A percentile compares a stretch with the other conserved stretches of the same genome.
phyloP scores from a whole-genome alignment of 140 eudicot species.

The Erigeron philadelphicus region DNA sequence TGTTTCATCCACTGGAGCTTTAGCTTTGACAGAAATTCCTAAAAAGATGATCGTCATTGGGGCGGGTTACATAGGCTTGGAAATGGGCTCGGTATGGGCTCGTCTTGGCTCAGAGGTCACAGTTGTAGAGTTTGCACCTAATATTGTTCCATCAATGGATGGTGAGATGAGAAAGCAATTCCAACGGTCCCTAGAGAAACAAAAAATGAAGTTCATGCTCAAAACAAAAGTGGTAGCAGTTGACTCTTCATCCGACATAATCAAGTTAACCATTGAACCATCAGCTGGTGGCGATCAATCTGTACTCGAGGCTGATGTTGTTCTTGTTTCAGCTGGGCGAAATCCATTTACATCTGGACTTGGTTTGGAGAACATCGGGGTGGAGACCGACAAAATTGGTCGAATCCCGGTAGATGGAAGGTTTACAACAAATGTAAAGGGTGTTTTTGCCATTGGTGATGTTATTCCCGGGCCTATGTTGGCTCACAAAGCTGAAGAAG shows the following conservation, averaged over 20 bases:
- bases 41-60: constrained; percentile 74
- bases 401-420: constrained; percentile 54
- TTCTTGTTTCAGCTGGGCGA: constrained; percentile 82
- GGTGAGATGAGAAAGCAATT: constrained; percentile 81
- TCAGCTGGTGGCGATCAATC: constrained; percentile 78
- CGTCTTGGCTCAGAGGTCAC: constrained; percentile 91
- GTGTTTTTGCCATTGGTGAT: constrained; percentile 81
- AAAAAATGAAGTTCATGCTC: constrained; percentile 76
- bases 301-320: constrained; percentile 71
- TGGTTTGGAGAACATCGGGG: constrained; percentile 62
- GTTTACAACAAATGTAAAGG: constrained; percentile 56
- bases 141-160: constrained; percentile 84
- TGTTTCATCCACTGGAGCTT: constrained; percentile 87
- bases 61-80: constrained; percentile 86
- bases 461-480: constrained; percentile 89
- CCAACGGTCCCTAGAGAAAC: constrained; percentile 77
- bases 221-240: constrained; percentile 74
- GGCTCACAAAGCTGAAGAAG: constrained; percentile 95
- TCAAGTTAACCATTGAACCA: constrained; percentile 70
- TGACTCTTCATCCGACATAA: constrained; percentile 47
- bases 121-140: constrained; percentile 75
- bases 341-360: constrained; percentile 70
- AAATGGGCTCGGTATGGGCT: constrained; percentile 93
- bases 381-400: constrained; percentile 67
- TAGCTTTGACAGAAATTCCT: constrained; percentile 62